Evolutionary conservation across 2,329 filamentous ascomycete genomes (phyloP).

Genomic region (Didymosphaeria variabile): DNA sequence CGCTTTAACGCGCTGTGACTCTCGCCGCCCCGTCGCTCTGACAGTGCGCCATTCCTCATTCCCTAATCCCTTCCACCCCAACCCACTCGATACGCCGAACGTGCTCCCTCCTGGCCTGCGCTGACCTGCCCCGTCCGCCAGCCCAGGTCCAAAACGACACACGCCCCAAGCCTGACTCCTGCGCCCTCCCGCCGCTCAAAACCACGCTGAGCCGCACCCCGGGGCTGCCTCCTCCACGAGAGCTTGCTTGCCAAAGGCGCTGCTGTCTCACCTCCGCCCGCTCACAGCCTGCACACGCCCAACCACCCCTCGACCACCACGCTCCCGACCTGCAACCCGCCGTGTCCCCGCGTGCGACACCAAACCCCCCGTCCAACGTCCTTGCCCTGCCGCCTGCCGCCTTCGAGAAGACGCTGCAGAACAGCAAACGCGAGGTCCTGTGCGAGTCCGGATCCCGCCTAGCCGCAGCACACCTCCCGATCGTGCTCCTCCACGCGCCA

Average conservation of each 20-base stretch:
- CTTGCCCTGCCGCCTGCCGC: conserved; percentile 41
- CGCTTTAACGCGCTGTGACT: conserved; percentile 20
- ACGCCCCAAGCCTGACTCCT: conserved; percentile 14
- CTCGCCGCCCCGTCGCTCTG: conserved; percentile 1
- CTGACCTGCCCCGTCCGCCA: conserved; percentile 15
- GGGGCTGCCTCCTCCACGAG: conserved; percentile 28
- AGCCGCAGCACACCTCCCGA: conserved; percentile 8
- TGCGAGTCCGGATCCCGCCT: conserved; percentile 18
- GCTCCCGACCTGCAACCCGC: conserved; percentile 18
- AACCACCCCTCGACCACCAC: conserved; percentile 18
- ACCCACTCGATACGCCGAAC: conserved; percentile 11
- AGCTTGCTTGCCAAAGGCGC: conserved; percentile 12
- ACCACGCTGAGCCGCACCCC: conserved; percentile 49
- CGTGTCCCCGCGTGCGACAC: conserved; percentile 19
- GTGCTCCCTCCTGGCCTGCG: conserved; percentile 10
- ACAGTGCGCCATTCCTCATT: conserved; percentile 12
- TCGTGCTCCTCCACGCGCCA: conserved; percentile 14
- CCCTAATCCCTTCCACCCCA: conserved; percentile 10
- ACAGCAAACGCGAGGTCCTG: conserved; percentile 32
- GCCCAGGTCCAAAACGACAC: conserved; percentile 12
- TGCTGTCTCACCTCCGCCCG: conserved; percentile 31
- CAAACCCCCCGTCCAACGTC: conserved; percentile 14
- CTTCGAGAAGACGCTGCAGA: conserved; percentile 40
- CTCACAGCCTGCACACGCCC: conserved; percentile 15
- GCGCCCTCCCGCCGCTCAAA: conserved; percentile 41